Conservation (phyloP, 805 yeast species). For the Zygosaccharomyces gambellarensis region DNA sequence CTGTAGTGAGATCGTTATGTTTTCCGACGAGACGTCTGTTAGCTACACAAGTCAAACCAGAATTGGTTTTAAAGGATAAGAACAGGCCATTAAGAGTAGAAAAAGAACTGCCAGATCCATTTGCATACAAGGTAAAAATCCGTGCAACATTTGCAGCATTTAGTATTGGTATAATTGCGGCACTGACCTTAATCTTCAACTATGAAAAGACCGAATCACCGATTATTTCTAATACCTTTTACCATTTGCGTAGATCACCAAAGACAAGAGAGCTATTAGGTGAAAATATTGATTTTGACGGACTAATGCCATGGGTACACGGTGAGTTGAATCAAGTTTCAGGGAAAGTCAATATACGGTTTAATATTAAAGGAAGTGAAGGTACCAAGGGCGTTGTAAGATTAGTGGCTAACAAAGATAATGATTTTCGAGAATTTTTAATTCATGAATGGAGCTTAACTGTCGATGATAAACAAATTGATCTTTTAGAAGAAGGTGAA, state of each 20-base stretch:
- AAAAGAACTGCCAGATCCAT: conserved; percentile 78
- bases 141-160: conserved; percentile 53
- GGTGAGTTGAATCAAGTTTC: conserved; percentile 81
- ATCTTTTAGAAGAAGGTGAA: conserved; percentile 47
- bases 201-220: conserved; percentile 92
- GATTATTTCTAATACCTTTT: conserved; percentile 77
- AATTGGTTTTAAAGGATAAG: conserved; percentile 19
- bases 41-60: conserved; percentile 10
- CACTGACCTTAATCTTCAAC: conserved; percentile 71
- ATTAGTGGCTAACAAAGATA: conserved; percentile 67
- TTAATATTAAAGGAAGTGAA: conserved; percentile 64
- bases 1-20: conserved; percentile 6
- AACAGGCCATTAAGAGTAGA: conserved; percentile 58
- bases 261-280: conserved; percentile 63
- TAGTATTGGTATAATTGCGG: conserved; percentile 47
- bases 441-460: conserved; percentile 61
- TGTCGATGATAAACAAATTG: conserved; percentile 43
- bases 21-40: conserved; percentile 8
- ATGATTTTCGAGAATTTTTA: conserved; percentile 50
- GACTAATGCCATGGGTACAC: conserved; percentile 75
- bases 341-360: conserved; percentile 71
- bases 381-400: conserved; percentile 48
- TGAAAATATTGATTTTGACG: conserved; percentile 64
- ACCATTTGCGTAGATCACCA: conserved; percentile 73
- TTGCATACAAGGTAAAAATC: conserved; percentile 47